Conservation (phyloP, 2,329 filamentous ascomycete species). For the Sclerotinia glacialis region DNA sequence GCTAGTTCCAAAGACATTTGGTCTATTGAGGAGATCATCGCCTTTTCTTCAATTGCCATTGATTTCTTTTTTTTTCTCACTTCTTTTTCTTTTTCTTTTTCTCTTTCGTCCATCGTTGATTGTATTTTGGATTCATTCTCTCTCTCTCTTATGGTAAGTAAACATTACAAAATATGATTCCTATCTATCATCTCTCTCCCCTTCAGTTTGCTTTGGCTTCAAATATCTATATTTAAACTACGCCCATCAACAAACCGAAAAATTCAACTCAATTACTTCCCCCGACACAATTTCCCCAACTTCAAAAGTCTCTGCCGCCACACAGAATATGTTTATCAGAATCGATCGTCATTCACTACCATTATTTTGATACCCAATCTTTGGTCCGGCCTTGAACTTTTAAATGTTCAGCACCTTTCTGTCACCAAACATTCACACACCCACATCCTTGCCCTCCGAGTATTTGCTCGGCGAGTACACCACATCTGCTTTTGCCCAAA, state of each 20-base stretch:
- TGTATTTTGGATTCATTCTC: not conserved
- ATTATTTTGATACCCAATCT: not conserved
- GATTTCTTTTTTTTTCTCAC: not conserved
- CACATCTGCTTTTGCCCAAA: constrained; percentile 11
- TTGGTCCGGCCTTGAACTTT: not conserved
- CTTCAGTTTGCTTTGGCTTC: not conserved
- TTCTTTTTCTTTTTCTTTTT: too few relatives aligned
- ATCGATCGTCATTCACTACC: constrained; percentile 9
- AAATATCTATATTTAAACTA: constrained; percentile 13
- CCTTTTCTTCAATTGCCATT: constrained; percentile 3
- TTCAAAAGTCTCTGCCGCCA: not conserved
- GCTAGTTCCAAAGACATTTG: not conserved
- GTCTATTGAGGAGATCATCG: not conserved
- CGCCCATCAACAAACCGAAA: constrained; percentile 12
- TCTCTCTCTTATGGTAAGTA: constrained; percentile 9
- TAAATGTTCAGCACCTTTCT: constrained; percentile 1
- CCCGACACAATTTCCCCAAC: not conserved
- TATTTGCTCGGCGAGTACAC: constrained; percentile 28
- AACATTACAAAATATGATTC: not conserved
- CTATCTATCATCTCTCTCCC: too few relatives aligned
- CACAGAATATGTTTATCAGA: not conserved
- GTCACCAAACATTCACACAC: constrained; percentile 6
- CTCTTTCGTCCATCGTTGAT: not conserved
- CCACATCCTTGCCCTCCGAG: constrained; percentile 16
- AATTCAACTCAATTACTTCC: constrained; percentile 2